Evolutionary conservation across 1,284 basidiomycete genomes (phyloP), one percentile per base, ranked within the genome.

Genomic region (Neotropicomus parvogracilis): DNA sequence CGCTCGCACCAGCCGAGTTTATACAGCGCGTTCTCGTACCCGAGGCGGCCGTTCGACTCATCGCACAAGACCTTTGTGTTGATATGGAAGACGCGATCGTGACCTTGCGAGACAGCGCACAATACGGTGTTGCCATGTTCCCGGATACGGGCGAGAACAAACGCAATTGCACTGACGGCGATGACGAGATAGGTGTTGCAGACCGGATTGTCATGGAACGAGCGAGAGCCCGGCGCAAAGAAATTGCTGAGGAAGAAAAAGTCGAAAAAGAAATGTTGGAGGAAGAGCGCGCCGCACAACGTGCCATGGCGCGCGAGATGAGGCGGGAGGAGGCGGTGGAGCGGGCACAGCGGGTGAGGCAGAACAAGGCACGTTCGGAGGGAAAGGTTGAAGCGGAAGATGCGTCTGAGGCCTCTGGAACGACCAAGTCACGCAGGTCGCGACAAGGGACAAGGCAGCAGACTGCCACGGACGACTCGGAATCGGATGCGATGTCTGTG

Each of bases 101-200:
- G 17, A 80, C 82, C n/a, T 65, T 91, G 34, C 74, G 81, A 19
- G 84, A 87, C 39, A 90, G 87, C 55, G 78, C 82, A 2, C 75
- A 77, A 34, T 91, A 88, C 55, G 88, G 88, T 3, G 81, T 84
- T 5, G 78, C 82, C 2, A 90, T 90, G 85, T 91, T 90, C 59
- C 88, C 80, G 0, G 75, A 77, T 46, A 59, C 79, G 2, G 74
- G 75, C 21, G 78, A 79, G 35, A 69, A 65, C 50, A 74, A 69
- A 14, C 70, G 63, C 8, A 70, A 59, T n/a, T 69, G 60, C 0
- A 61, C 59, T 11, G 65, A 62, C 3, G 69, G 57, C 3, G 58
- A 64, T 26, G 64, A 65, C 6, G 69, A 68, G 31, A 57, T 78
- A 58, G 75, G 66, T 3, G 75, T 75, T 14, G 78, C 76, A 1